Percentiles rank a stretch among this genome's conserved stretches.
Conservation (phyloP, 331 rosid species). For the Malus hybrid region DNA sequence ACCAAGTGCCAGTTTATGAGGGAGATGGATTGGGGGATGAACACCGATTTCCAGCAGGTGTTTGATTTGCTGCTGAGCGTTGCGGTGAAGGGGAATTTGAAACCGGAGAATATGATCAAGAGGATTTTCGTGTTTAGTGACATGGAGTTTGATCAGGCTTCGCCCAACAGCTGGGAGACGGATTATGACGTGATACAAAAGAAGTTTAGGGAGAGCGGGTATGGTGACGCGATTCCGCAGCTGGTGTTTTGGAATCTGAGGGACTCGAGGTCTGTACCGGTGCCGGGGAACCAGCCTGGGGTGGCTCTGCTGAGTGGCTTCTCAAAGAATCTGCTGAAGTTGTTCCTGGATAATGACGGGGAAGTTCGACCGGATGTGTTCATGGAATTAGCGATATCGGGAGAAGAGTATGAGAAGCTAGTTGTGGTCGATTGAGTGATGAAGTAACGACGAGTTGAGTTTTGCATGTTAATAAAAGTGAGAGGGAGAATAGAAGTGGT, state of each 20-base stretch:
- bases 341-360: slow-evolving; percentile 43
- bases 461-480: too few relatives aligned
- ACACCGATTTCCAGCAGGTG: slow-evolving; percentile 32
- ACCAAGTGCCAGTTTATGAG: slow-evolving; percentile 31
- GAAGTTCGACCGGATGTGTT: slow-evolving; percentile 21
- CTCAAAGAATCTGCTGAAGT: slow-evolving; percentile 52
- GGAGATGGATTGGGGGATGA: slow-evolving; percentile 31
- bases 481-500: too few relatives aligned
- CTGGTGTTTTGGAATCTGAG: slow-evolving; percentile 70
- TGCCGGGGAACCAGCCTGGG: slow-evolving; percentile 35
- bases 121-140: slow-evolving; percentile 39
- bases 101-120: too few relatives aligned
- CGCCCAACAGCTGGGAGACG: slow-evolving; percentile 46
- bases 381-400: slow-evolving; percentile 41
- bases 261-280: slow-evolving; percentile 51
- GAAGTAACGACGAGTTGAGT: too few relatives aligned
- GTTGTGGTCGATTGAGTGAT: too few relatives aligned
- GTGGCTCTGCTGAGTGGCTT: slow-evolving; percentile 59
- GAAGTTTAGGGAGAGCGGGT: slow-evolving; percentile 48
- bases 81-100: slow-evolving; percentile 47
- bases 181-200: slow-evolving; percentile 53
- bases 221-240: slow-evolving; percentile 47
- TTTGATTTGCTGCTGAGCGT: slow-evolving; percentile 48
- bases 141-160: slow-evolving; percentile 71
- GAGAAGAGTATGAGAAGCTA: too few relatives aligned